Evolutionary conservation across 2,329 filamentous ascomycete species (phyloP).

Genomic region (Hypomyces perniciosus): DNA sequence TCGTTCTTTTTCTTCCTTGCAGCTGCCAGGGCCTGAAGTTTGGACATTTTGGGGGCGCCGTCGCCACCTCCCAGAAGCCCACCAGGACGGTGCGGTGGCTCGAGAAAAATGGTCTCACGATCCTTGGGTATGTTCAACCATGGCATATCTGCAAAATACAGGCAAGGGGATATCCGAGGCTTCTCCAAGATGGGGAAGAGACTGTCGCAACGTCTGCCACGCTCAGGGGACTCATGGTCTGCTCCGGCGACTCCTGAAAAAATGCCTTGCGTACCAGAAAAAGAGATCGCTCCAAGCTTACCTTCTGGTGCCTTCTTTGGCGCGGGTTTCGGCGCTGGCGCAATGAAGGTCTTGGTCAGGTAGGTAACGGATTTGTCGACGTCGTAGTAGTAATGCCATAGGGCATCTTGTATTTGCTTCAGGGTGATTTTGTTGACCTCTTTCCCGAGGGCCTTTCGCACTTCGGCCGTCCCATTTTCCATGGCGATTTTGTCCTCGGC

Average conservation of each 20-base stretch:
- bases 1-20: conserved; percentile 78
- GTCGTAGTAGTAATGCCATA: conserved; percentile 97
- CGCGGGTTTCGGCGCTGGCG: conserved; percentile 30
- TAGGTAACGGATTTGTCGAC: conserved; percentile 79
- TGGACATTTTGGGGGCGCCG: conserved; percentile 67
- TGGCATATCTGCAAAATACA: conserved; percentile 76
- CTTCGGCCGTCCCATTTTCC: conserved; percentile 58
- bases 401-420: conserved; percentile 73
- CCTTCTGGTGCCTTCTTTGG: conserved; percentile 38
- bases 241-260: conserved; percentile 27
- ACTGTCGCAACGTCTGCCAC: conserved; percentile 5
- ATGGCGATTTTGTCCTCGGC: conserved; percentile 47
- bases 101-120: conserved; percentile 59
- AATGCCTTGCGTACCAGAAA: conserved; percentile 23
- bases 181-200: conserved; percentile 15
- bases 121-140: conserved; percentile 71
- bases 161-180: conserved; percentile 29
- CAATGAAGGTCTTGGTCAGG: conserved; percentile 59
- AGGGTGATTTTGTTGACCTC: conserved; percentile 51
- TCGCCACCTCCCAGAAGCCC: conserved; percentile 74
- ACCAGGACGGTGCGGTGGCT: conserved; percentile 48
- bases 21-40: conserved; percentile 83
- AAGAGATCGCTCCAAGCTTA: conserved; percentile 32
- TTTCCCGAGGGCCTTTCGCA: conserved; percentile 58
- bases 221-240: conserved; percentile 21